These are phyloP conservation scores for Quercus variabilis DNA, from an alignment of 306 rosid species.

Conservation along the genomic window DNA sequence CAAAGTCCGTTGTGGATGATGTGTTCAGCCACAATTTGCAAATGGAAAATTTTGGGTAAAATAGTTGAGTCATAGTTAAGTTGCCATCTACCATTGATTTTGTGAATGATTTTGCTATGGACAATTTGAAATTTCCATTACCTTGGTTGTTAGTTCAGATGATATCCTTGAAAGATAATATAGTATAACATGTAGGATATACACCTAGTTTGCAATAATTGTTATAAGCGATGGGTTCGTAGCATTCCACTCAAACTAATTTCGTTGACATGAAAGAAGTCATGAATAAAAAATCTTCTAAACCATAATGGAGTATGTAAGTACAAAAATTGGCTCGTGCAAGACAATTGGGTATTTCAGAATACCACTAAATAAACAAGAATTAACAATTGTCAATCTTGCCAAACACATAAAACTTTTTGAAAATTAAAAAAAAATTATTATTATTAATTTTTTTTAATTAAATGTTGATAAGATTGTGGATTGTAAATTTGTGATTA, in stretches of 20 bases:
- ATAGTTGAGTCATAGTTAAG: constrained; percentile 26
- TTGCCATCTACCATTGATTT: constrained; percentile 25
- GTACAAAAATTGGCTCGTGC: background rate
- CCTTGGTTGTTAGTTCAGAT: constrained; percentile 12
- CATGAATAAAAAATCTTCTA: background rate
- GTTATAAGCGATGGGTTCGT: background rate
- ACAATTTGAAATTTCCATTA: constrained; percentile 1
- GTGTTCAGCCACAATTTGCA: constrained; percentile 28
- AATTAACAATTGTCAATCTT: too few species aligned
- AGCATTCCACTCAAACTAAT: background rate
- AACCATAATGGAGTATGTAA: background rate
- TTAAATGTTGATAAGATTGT: constrained; percentile 1
- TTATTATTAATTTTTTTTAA: too few species aligned
- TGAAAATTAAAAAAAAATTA: too few species aligned
- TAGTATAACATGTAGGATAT: background rate
- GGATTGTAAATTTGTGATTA: constrained; percentile 42
- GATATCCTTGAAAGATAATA: constrained; percentile 2
- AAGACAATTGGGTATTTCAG: background rate
- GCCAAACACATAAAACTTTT: too few species aligned
- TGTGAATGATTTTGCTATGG: background rate
- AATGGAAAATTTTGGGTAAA: constrained; percentile 16
- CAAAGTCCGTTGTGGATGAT: background rate
- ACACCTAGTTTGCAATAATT: background rate
- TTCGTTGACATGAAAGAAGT: background rate
- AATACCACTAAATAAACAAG: background rate